phyloP scores from a whole-genome alignment of 1,284 basidiomycete genomes.

The Cryptococcus wingfieldii region DNA sequence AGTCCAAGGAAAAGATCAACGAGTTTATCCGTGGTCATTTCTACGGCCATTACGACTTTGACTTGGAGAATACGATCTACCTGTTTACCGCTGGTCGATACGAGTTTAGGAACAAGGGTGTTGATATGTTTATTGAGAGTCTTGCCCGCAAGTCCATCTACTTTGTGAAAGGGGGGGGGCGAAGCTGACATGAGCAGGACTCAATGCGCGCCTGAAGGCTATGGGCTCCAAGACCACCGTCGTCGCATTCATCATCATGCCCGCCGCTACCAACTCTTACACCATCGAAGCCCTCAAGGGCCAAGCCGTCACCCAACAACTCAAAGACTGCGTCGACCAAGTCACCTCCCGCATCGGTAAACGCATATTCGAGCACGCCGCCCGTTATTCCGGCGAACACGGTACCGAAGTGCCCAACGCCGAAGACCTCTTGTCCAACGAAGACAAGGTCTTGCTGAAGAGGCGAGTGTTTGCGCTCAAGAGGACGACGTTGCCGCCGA shows the following conservation, averaged over 20 bases:
- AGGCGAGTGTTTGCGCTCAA: slow-evolving; percentile 94
- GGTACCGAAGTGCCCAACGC: slow-evolving; percentile 67
- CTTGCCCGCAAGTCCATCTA: slow-evolving; percentile 62
- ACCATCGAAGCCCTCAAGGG: slow-evolving; percentile 97
- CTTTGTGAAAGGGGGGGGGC: not conserved
- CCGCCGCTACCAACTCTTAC: slow-evolving; percentile 91
- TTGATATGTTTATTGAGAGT: slow-evolving; percentile 98
- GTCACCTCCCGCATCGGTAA: slow-evolving; percentile 90
- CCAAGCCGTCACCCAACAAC: slow-evolving; percentile 94
- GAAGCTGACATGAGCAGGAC: slow-evolving; percentile 38
- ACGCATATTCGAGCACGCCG: slow-evolving; percentile 88
- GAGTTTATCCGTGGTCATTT: slow-evolving; percentile 97
- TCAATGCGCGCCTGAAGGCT: slow-evolving; percentile 84
- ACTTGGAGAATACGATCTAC: slow-evolving; percentile 93
- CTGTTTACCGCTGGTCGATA: slow-evolving; percentile 99
- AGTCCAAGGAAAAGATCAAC: slow-evolving; percentile 92
- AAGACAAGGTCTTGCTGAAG: slow-evolving; percentile 94
- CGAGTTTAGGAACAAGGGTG: slow-evolving; percentile 98
- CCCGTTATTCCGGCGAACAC: slow-evolving; percentile 79
- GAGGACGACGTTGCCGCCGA: slow-evolving; percentile 84
- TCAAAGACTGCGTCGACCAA: slow-evolving; percentile 89
- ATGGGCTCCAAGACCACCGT: slow-evolving; percentile 75
- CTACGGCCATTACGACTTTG: slow-evolving; percentile 95
- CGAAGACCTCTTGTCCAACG: slow-evolving; percentile 74
- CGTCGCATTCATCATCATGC: slow-evolving; percentile 99